Conservation (phyloP, 345 rosid species). For the Brassica cretica region DNA sequence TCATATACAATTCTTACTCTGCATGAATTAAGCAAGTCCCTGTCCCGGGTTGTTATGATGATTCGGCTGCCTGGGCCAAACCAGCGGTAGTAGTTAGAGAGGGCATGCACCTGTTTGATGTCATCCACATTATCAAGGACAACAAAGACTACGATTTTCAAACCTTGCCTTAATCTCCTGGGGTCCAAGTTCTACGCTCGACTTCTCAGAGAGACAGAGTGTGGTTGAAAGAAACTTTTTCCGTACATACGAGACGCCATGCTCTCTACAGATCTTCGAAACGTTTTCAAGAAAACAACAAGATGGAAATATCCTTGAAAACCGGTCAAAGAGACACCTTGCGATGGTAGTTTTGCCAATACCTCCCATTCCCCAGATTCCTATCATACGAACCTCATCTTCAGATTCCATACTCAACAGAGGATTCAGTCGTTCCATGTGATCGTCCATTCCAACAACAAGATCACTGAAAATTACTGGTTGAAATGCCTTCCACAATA, state of each 20-base stretch:
- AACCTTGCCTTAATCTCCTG: neutral
- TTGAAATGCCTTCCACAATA: neutral
- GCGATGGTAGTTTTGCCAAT: conserved; percentile 20
- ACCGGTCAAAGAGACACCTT: neutral
- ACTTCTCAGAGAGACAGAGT: neutral
- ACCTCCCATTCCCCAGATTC: neutral
- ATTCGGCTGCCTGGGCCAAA: neutral
- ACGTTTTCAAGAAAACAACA: neutral
- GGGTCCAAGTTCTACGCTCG: neutral
- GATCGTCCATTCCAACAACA: neutral
- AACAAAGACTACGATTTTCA: neutral
- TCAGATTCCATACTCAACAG: too few species aligned
- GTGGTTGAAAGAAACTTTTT: neutral
- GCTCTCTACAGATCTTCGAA: neutral
- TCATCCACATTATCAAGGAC: neutral
- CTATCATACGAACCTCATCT: neutral
- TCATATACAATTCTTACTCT: neutral
- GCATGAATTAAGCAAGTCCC: neutral
- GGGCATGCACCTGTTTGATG: neutral
- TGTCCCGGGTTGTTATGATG: neutral
- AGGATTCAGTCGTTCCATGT: too few species aligned
- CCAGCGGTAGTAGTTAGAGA: neutral
- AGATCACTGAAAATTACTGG: neutral
- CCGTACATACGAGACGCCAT: neutral
- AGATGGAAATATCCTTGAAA: neutral